Evolutionary conservation across 2,329 filamentous ascomycete genomes (phyloP).

Genomic region (Stachybotrys chartarum): DNA sequence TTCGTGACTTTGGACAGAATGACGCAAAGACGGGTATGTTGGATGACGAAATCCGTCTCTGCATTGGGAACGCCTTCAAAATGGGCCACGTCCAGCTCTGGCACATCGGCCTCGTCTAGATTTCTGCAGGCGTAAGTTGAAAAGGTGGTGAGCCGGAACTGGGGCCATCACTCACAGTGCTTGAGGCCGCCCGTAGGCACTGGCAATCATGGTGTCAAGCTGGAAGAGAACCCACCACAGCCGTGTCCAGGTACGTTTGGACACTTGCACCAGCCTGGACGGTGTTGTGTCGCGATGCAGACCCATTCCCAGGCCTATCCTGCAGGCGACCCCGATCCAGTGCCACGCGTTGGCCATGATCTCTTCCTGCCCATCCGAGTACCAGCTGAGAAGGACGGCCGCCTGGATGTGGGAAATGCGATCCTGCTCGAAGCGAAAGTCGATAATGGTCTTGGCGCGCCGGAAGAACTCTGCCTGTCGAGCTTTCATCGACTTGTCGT

Average conservation of each 20-base stretch:
- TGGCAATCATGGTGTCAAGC: conserved; percentile 27
- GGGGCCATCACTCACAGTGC: conserved; percentile 28
- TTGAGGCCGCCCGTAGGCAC: conserved; percentile 39
- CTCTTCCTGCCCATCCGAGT: conserved; percentile 47
- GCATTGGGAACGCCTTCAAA: conserved; percentile 33
- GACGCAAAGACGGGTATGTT: conserved; percentile 41
- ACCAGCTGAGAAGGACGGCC: conserved; percentile 47
- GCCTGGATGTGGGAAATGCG: conserved; percentile 46
- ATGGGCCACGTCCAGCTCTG: conserved; percentile 32
- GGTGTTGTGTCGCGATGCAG: conserved; percentile 34
- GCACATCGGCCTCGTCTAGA: conserved; percentile 43
- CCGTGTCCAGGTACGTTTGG: conserved; percentile 27
- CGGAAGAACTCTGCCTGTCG: conserved; percentile 41
- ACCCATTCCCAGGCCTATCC: conserved; percentile 45
- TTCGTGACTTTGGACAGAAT: conserved; percentile 35
- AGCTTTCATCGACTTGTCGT: conserved; percentile 29
- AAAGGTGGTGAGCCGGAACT: background rate
- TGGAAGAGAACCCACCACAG: conserved; percentile 34
- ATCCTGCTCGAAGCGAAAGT: conserved; percentile 45
- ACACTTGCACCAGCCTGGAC: conserved; percentile 18
- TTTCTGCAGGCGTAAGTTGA: conserved; percentile 17
- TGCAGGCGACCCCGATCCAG: conserved; percentile 45
- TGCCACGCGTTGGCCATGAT: conserved; percentile 44
- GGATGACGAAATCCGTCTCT: conserved; percentile 35
- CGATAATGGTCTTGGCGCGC: conserved; percentile 45